These are phyloP conservation scores for Benincasa hispida DNA, from an alignment of 306 rosid species.

Conservation along the genomic window DNA sequence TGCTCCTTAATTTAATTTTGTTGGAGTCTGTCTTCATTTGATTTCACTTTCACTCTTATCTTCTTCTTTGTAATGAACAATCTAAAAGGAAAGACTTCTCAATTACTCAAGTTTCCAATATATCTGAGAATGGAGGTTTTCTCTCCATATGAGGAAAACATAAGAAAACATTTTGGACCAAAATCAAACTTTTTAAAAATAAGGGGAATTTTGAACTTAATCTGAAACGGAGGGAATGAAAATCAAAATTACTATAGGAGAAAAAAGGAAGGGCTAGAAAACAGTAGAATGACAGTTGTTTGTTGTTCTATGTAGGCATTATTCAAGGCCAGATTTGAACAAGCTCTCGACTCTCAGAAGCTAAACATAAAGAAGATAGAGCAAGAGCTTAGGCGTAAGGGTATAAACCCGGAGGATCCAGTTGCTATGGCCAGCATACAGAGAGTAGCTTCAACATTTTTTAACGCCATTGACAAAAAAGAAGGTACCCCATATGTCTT, in stretches of 20 bases:
- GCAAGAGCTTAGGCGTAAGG: conserved; percentile 82
- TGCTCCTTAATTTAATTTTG: neutral
- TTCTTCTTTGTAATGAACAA: neutral
- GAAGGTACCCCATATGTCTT: conserved; percentile 84
- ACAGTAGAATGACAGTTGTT: neutral
- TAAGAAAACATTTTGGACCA: neutral
- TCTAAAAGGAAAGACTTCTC: neutral
- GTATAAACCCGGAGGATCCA: conserved; percentile 96
- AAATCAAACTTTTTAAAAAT: neutral
- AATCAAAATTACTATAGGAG: neutral
- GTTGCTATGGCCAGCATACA: conserved; percentile 90
- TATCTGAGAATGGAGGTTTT: neutral
- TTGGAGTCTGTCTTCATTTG: neutral
- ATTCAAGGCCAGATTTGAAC: conserved; percentile 98
- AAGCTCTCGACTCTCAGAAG: conserved; percentile 96
- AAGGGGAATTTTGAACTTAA: neutral
- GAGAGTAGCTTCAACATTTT: conserved; percentile 90
- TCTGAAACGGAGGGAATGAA: neutral
- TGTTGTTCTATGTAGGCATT: conserved; percentile 51
- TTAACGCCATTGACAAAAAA: conserved; percentile 87
- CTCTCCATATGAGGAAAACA: neutral
- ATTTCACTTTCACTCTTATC: neutral
- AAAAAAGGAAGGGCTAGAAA: neutral
- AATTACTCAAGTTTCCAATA: neutral
- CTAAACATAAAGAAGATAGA: conserved; percentile 83